Percentiles rank a stretch among this genome's conserved stretches.
Evolutionary conservation across 306 rosid species (phyloP).

Genomic region (Alnus glutinosa): DNA sequence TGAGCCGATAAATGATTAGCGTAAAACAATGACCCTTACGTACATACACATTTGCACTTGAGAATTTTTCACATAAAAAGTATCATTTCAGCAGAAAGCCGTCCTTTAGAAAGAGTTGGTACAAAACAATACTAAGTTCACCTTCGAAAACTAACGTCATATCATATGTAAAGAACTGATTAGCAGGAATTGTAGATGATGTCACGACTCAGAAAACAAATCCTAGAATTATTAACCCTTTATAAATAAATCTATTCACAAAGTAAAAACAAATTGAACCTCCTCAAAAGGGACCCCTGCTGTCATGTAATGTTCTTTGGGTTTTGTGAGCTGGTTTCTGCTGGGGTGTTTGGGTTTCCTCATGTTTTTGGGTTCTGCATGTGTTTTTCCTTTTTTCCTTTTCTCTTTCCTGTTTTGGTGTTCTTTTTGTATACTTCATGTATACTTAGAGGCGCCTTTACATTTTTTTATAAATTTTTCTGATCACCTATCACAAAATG

Average conservation of each 20-base stretch:
- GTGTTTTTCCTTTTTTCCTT: no score
- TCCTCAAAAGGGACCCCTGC: background rate
- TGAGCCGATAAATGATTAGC: background rate
- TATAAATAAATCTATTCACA: background rate
- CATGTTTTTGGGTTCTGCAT: no score
- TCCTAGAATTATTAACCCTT: background rate
- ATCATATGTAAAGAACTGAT: background rate
- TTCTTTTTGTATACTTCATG: no score
- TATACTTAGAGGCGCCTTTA: no score
- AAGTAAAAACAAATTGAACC: background rate
- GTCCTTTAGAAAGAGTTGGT: background rate
- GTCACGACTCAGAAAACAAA: background rate
- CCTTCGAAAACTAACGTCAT: background rate
- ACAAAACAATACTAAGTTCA: background rate
- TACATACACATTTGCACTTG: background rate
- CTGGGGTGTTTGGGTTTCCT: no score
- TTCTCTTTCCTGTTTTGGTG: no score
- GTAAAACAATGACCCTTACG: background rate
- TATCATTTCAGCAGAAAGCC: background rate
- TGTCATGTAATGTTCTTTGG: no score
- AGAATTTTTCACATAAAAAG: background rate
- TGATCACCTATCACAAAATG: background rate
- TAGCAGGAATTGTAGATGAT: background rate
- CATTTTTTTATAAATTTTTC: no score
- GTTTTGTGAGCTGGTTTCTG: no score